A percentile compares a stretch with the other conserved stretches of the same genome.
phyloP scores from a whole-genome alignment of 2,329 filamentous ascomycete genomes.

The Cladosporium cucumerinum region DNA sequence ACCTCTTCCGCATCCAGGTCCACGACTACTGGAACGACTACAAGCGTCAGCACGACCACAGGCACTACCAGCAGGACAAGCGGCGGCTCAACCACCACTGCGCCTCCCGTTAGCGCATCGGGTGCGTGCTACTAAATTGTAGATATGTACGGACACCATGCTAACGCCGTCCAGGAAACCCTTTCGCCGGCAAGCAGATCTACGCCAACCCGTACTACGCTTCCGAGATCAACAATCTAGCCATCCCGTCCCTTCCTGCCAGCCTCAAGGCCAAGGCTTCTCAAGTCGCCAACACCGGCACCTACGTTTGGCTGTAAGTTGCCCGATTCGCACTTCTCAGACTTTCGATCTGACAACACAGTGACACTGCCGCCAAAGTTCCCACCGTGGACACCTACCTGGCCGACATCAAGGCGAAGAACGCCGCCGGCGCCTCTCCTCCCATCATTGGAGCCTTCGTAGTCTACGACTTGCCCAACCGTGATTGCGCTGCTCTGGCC shows the following conservation, averaged over 20 bases:
- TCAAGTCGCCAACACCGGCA: slow-evolving; percentile 49
- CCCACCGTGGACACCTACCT: slow-evolving; percentile 48
- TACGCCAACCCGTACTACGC: slow-evolving; percentile 55
- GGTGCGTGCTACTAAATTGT: background rate
- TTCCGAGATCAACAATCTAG: slow-evolving; percentile 52
- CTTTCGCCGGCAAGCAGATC: slow-evolving; percentile 48
- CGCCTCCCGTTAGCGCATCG: slow-evolving; percentile 12
- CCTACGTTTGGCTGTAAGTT: slow-evolving; percentile 52
- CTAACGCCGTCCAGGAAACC: slow-evolving; percentile 48
- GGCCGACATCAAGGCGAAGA: slow-evolving; percentile 46
- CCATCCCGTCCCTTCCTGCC: slow-evolving; percentile 60
- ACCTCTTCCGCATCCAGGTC: background rate
- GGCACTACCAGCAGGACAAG: background rate
- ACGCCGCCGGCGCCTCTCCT: slow-evolving; percentile 47
- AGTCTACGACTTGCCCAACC: slow-evolving; percentile 62
- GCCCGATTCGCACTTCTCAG: background rate
- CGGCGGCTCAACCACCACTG: slow-evolving; percentile 15
- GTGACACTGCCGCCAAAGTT: slow-evolving; percentile 49
- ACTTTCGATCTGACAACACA: slow-evolving; percentile 21
- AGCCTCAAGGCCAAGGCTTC: slow-evolving; percentile 51
- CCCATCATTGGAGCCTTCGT: slow-evolving; percentile 53
- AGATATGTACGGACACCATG: background rate
- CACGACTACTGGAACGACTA: background rate
- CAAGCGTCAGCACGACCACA: background rate
- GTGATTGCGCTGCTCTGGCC: slow-evolving; percentile 61